These are phyloP conservation scores for Fraxinus excelsior DNA, from an alignment of 257 asterid genomes.

Conservation along the genomic window DNA sequence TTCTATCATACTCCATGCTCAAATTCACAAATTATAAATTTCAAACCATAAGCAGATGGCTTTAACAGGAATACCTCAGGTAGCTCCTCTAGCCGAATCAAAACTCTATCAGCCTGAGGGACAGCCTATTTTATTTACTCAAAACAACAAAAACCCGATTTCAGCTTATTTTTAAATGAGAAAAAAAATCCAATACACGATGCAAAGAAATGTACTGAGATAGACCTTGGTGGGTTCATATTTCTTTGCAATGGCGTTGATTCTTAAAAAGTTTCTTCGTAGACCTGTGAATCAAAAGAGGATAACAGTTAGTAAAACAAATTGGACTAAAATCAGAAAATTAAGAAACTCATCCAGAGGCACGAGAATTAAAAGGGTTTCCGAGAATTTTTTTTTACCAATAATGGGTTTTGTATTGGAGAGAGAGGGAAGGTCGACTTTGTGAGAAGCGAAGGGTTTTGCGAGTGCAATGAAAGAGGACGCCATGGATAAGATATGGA, in stretches of 20 bases:
- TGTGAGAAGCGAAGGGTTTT: conserved; percentile 48
- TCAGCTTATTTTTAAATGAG: background rate
- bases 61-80: conserved; percentile 52
- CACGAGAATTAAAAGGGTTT: background rate
- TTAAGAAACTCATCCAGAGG: conserved; percentile 2
- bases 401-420: conserved; percentile 30
- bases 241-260: conserved; percentile 62
- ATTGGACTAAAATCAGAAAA: conserved; percentile 3
- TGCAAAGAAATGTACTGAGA: background rate
- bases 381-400: too few relatives aligned
- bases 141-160: conserved; percentile 19
- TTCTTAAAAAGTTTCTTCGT: conserved; percentile 46
- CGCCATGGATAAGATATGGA: conserved; percentile 71
- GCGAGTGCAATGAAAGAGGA: conserved; percentile 49
- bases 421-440: conserved; percentile 37
- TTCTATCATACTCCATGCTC: background rate
- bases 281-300: conserved; percentile 32
- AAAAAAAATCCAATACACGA: background rate
- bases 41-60: background rate
- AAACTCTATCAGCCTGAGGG: conserved; percentile 91
- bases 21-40: background rate
- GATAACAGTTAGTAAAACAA: background rate
- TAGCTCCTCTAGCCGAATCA: conserved; percentile 73
- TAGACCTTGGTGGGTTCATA: conserved; percentile 80
- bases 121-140: conserved; percentile 49